These are phyloP conservation scores for Malassezia japonica DNA, from an alignment of 1,284 basidiomycete genomes.

Conservation along the genomic window DNA sequence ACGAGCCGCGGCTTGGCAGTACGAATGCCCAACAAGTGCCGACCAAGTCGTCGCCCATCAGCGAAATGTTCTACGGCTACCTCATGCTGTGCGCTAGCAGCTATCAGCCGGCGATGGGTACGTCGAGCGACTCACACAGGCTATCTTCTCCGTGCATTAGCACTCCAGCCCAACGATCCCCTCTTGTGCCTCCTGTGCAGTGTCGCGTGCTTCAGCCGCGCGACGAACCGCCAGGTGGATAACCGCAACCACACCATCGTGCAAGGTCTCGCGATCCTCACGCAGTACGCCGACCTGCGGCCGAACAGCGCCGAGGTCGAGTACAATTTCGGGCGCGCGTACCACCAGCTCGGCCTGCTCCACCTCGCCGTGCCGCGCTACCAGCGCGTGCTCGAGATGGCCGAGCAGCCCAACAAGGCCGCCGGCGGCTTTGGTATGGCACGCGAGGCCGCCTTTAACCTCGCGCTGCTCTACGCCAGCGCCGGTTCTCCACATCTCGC, in stretches of 20 bases:
- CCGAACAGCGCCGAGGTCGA: slow-evolving; percentile 57
- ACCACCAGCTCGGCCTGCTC: slow-evolving; percentile 62
- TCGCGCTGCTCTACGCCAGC: slow-evolving; percentile 31
- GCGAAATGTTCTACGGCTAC: slow-evolving; percentile 74
- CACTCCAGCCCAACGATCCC: slow-evolving; percentile 71
- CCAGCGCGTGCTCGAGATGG: slow-evolving; percentile 21
- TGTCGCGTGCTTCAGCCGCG: slow-evolving; percentile 73
- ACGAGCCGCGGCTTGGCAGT: neutral
- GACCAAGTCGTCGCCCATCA: slow-evolving; percentile 53
- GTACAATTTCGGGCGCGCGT: slow-evolving; percentile 80
- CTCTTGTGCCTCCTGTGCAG: slow-evolving; percentile 72
- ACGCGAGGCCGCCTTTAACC: slow-evolving; percentile 40
- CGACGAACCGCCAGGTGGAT: slow-evolving; percentile 86
- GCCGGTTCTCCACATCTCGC: slow-evolving; percentile 22
- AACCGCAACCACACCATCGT: slow-evolving; percentile 65
- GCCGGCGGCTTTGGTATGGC: slow-evolving; percentile 18
- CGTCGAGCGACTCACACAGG: slow-evolving; percentile 55
- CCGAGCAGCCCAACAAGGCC: slow-evolving; percentile 7
- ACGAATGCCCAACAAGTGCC: slow-evolving; percentile 12
- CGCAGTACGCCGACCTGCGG: slow-evolving; percentile 21
- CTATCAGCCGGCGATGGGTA: slow-evolving; percentile 81
- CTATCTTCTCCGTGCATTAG: slow-evolving; percentile 78
- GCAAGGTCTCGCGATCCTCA: slow-evolving; percentile 24
- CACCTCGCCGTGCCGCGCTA: slow-evolving; percentile 39
- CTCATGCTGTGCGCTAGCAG: slow-evolving; percentile 73